Evolutionary conservation across 2,329 filamentous ascomycete genomes (phyloP).

Genomic region (Podosphaera aphanis): DNA sequence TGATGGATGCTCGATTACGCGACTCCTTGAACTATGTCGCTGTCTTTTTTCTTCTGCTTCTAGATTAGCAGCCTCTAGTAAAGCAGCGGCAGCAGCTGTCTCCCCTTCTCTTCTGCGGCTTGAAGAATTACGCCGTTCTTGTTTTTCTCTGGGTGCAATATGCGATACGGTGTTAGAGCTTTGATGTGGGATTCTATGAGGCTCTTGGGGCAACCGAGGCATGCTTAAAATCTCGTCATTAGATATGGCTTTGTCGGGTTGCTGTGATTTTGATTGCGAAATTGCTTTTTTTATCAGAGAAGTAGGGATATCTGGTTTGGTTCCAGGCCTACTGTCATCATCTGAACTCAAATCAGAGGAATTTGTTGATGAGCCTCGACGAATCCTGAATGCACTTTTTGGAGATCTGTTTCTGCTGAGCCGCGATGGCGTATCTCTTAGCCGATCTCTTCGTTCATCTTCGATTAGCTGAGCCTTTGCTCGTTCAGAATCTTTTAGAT

Average conservation of each 20-base stretch:
- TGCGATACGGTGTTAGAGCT: slow-evolving; percentile 23
- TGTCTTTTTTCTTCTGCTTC: slow-evolving; percentile 24
- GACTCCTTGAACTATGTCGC: slow-evolving; percentile 8
- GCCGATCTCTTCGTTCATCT: slow-evolving; percentile 35
- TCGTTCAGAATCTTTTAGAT: slow-evolving; percentile 19
- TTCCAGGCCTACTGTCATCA: slow-evolving; percentile 3
- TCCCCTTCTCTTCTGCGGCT: slow-evolving; percentile 23
- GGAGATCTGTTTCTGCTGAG: slow-evolving; percentile 42
- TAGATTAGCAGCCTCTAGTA: slow-evolving; percentile 22
- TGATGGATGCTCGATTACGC: slow-evolving; percentile 5
- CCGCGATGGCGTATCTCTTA: slow-evolving; percentile 25
- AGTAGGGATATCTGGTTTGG: not conserved
- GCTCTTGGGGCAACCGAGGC: slow-evolving; percentile 31
- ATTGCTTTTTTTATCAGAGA: slow-evolving; percentile 3
- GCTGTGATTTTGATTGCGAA: slow-evolving; percentile 13
- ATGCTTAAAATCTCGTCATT: slow-evolving; percentile 17
- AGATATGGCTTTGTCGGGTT: not conserved
- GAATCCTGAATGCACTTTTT: slow-evolving; percentile 19
- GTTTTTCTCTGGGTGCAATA: slow-evolving; percentile 19
- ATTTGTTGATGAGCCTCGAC: slow-evolving; percentile 6
- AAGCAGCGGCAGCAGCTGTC: slow-evolving; percentile 22
- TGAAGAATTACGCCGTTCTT: slow-evolving; percentile 22
- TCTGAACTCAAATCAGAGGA: slow-evolving; percentile 15
- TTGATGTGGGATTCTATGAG: slow-evolving; percentile 21
- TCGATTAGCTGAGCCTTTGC: slow-evolving; percentile 20